Evolutionary conservation across 1,139 yeast species (phyloP).

Genomic region (Debaryomyces subglobosus): DNA sequence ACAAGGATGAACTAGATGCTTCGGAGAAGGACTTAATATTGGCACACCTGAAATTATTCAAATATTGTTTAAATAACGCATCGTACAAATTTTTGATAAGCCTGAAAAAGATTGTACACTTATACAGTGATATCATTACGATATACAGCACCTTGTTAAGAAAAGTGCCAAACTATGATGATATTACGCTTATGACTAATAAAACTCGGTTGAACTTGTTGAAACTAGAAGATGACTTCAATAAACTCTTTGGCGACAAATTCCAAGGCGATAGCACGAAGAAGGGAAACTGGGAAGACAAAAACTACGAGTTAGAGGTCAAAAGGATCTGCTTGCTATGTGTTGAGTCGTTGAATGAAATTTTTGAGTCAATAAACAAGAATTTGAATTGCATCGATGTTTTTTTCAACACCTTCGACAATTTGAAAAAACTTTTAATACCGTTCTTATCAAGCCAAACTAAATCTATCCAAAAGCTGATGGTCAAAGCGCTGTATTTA

Average conservation of each 20-base stretch:
- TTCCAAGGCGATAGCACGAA: conserved; percentile 10
- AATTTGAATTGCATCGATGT: conserved; percentile 36
- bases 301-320: conserved; percentile 28
- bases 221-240: conserved; percentile 38
- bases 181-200: conserved; percentile 39
- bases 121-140: conserved; percentile 42
- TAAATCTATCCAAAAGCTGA: conserved; percentile 27
- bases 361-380: conserved; percentile 26
- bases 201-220: conserved; percentile 26
- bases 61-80: conserved; percentile 38
- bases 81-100: conserved; percentile 30
- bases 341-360: conserved; percentile 24
- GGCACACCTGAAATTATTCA: conserved; percentile 34
- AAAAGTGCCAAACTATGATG: conserved; percentile 48
- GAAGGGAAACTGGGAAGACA: conserved; percentile 32
- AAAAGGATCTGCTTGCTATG: conserved; percentile 25
- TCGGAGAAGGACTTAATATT: conserved; percentile 30
- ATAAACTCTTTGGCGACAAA: conserved; percentile 29
- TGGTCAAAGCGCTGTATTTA: conserved; percentile 29
- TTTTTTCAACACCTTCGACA: conserved; percentile 41
- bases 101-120: conserved; percentile 38
- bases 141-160: conserved; percentile 44
- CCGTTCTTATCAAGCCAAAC: conserved; percentile 40
- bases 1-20: conserved; percentile 21
- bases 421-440: conserved; percentile 41